Conservation (phyloP, 139 green algal species). For the Chlamydomonas schloesseri region DNA sequence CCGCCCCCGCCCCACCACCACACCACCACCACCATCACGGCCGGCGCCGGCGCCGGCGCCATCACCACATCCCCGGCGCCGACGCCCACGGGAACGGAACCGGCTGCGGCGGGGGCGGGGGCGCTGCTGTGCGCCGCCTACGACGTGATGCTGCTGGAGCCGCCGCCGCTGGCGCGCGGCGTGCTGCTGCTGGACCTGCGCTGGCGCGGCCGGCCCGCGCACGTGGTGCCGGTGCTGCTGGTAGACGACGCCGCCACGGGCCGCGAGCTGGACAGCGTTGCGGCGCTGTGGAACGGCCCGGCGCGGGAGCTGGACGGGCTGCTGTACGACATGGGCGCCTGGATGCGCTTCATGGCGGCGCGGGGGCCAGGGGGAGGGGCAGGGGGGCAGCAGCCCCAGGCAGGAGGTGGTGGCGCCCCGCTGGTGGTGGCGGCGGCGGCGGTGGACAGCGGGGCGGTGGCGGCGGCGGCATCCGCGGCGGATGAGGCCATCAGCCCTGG, state of each 20-base stretch:
- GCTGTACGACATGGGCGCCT: constrained; percentile 17
- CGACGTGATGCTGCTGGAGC: not conserved
- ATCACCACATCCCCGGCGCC: no score
- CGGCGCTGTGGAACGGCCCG: not conserved
- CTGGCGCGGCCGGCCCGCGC: not conserved
- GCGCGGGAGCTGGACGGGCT: constrained; percentile 15
- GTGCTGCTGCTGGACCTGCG: constrained; percentile 32
- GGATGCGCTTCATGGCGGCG: constrained; percentile 1
- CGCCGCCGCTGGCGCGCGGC: not conserved
- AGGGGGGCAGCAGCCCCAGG: not conserved
- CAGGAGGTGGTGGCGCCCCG: not conserved
- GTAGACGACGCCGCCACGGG: not conserved
- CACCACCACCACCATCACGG: no score
- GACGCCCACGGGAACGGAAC: no score
- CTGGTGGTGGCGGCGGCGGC: not conserved
- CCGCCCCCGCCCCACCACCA: no score
- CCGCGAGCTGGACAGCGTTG: not conserved
- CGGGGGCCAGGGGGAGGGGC: no score
- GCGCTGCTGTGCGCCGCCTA: not conserved
- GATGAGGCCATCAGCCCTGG: no score
- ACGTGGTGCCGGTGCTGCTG: constrained; percentile 6
- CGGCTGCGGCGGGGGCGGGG: no score
- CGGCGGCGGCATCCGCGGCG: not conserved
- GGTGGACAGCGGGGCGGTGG: no score
- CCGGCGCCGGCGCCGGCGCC: no score